Evolutionary conservation across 352 stramenopile genomes (phyloP), one percentile per base, ranked within the genome.

Genomic region (Phytopythium chamaehyphon): DNA sequence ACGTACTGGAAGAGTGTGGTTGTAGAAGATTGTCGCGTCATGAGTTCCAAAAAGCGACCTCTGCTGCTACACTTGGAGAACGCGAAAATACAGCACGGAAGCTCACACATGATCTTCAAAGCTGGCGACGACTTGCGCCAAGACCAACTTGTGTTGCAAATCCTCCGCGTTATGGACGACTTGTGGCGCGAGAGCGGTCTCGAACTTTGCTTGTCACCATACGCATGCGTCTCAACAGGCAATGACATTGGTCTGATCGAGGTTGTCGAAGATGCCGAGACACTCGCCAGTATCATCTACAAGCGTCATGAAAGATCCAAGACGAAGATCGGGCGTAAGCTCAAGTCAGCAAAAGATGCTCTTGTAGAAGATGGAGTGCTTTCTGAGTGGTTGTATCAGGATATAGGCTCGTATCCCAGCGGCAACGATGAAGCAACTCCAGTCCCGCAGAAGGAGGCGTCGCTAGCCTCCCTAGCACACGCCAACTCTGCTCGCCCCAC

Each of bases 21-120:
- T 38, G 61, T 90, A 6, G 67, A 86, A 3, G 86, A 86, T 49
- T 97, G 89, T 57, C 73, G 80, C 14, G 90, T 98, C 31, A 98
- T 98, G 93, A 90, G 93, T 56, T 96, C 78, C 16, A 98, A 97
- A 61, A 97, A 98, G 60, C 73, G 87, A 4, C 93, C 93, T 9
- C 73, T 98, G 0, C 88, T 90, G 51, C 66, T 98, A 14, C 83
- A 88, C 21, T 84, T 98, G 11, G 64, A 88, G 50, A 88, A 76
- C 22, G 66, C 74, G 9, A 91, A 91, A 43, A 55, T 69, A 0
- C 62, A 86, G 37, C 75, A 89, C 46, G 70, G 65, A 23, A 66
- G 72, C 9, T 74, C 73, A 1, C 84, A 74, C 51, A 71, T 96
- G 28, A 95, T 98, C 48, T 96, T 97, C 68, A 98, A 98, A 60